Conservation (phyloP, 768 basidiomycete species). For the Pilatotrama ljubarskyi region DNA sequence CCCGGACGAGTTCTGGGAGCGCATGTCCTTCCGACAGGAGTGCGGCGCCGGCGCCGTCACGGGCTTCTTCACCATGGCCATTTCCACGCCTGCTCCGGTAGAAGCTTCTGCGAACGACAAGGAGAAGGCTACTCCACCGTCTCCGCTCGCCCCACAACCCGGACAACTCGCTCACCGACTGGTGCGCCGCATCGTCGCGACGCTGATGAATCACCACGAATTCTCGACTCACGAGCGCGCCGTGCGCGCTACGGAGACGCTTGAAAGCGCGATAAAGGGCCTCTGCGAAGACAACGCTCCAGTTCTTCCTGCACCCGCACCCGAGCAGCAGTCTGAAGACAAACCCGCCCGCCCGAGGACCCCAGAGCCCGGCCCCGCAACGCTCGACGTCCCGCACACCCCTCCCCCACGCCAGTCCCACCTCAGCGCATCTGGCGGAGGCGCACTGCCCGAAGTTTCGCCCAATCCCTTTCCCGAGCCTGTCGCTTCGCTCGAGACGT, state of each 20-base stretch:
- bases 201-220: conserved; percentile 73
- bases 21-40: conserved; percentile 95
- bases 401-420: conserved; percentile 38
- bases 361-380: conserved; percentile 22
- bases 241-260: conserved; percentile 65
- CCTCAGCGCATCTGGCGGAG: conserved; percentile 26
- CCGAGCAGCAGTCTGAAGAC: background rate
- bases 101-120: background rate
- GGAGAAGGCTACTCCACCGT: conserved; percentile 29
- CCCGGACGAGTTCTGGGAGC: conserved; percentile 92
- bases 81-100: conserved; percentile 22
- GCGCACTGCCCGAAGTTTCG: conserved; percentile 47
- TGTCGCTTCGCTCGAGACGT: conserved; percentile 59
- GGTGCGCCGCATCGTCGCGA: conserved; percentile 66
- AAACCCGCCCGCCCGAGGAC: conserved; percentile 18
- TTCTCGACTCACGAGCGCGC: conserved; percentile 70
- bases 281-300: conserved; percentile 63
- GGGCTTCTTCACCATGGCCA: conserved; percentile 82
- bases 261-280: conserved; percentile 68
- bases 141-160: conserved; percentile 50
- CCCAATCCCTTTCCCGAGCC: conserved; percentile 73
- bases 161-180: conserved; percentile 68
- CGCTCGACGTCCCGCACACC: conserved; percentile 51
- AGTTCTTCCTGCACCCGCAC: conserved; percentile 5
- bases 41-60: conserved; percentile 89